Base-by-base conservation (phyloP, 2,329 filamentous ascomycete genomes). In the Penicillium olsonii region DNA sequence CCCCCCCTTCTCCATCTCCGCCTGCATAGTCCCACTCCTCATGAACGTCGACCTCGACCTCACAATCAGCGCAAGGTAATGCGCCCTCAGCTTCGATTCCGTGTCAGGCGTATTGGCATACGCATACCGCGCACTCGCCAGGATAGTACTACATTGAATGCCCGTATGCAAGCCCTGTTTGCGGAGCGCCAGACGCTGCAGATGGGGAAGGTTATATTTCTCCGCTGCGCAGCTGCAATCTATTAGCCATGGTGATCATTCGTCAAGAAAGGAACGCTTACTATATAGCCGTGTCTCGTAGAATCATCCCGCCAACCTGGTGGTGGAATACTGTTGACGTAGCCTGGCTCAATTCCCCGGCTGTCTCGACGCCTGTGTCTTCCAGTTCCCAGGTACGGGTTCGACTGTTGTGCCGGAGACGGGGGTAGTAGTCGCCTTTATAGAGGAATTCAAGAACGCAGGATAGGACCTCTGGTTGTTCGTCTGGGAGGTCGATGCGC, bases 51-150 rank as follows among this genome's bases (percentile, higher is more conserved):
- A 82, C 59, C 92, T 84, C 62, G 87, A 90, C 57, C 91, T 85
- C 67, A 96, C 95, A 72, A 96, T 95, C 66, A 96, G 84, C 15
- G 92, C 90, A 31, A 96, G 84, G 63, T 95, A 96, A 72, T 96
- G 91, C 19, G 90, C 90, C 51, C 92, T 83, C 45, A 96, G 80
- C 72, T 92, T 92, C n/a, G 88, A 92, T 76, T 96, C 92, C 18
- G 80, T 88, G 67, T 95, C 90, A 3, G 91, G 90, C 0, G 92
- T 96, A 72, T 95, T 84, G 62, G 84, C 84, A 68, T 96, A 96
- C 17, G 91, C 91, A 64, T 88, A 96, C 43, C 91, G 84, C n/a
- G 92, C 92, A 39, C 88, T 94, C 1, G 87, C 79, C 18, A 96
- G 77, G 64, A 96, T 95, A 52, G 88, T 95, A 73, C 84, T 86